Conservation (phyloP, 2,329 filamentous ascomycete species). For the Colletotrichum echinochloae region DNA sequence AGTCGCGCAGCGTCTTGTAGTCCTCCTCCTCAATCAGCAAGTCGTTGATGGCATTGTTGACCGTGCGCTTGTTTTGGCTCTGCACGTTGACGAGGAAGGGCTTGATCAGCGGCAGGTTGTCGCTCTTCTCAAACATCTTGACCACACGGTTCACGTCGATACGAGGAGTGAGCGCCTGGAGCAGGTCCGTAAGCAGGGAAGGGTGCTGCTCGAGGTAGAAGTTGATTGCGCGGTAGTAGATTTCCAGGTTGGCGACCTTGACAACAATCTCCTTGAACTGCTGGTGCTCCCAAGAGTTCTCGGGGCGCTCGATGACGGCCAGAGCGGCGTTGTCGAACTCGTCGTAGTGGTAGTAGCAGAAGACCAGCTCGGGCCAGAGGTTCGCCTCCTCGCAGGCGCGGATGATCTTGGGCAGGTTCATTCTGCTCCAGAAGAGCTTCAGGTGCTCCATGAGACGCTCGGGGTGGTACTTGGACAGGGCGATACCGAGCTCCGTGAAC, state of each 20-base stretch:
- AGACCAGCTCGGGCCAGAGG: conserved; percentile 96
- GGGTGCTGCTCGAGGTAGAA: conserved; percentile 99
- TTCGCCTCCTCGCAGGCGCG: conserved; percentile 92
- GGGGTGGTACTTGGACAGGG: conserved; percentile 92
- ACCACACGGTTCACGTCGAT: conserved; percentile 99
- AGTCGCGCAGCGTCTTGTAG: conserved; percentile 98
- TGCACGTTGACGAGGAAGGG: conserved; percentile 98
- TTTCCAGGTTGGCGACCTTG: conserved; percentile 98
- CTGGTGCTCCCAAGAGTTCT: conserved; percentile 99
- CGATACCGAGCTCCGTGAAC: conserved; percentile 94
- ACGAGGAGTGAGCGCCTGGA: conserved; percentile 90
- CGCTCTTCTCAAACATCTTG: conserved; percentile 97
- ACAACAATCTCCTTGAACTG: conserved; percentile 99
- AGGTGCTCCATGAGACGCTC: conserved; percentile 98
- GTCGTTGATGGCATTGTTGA: conserved; percentile 98
- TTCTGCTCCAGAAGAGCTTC: conserved; percentile 97
- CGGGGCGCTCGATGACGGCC: conserved; percentile 96
- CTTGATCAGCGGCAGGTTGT: conserved; percentile 98
- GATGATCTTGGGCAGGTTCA: conserved; percentile 98
- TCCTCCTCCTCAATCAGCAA: conserved; percentile 98
- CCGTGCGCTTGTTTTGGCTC: conserved; percentile 95
- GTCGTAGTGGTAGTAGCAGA: conserved; percentile 98
- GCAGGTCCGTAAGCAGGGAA: conserved; percentile 91
- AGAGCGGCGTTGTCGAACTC: conserved; percentile 98
- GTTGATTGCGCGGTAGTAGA: conserved; percentile 97